phyloP scores from a whole-genome alignment of 345 rosid genomes.

The Bruguiera gymnorhiza region DNA sequence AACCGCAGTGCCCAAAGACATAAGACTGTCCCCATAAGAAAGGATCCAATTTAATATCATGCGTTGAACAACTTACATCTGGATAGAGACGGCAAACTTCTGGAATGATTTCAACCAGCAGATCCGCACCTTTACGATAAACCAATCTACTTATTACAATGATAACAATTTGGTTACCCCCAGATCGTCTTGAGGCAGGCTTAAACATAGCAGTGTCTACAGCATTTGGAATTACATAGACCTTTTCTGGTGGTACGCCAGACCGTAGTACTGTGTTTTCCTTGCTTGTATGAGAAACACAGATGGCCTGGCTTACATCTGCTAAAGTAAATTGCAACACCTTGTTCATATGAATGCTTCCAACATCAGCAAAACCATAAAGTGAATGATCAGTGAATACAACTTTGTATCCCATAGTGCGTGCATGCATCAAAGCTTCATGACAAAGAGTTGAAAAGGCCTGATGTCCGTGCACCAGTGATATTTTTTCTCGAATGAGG shows the following conservation, averaged over 20 bases:
- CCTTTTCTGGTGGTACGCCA: slow-evolving; percentile 83
- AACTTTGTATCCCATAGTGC: slow-evolving; percentile 84
- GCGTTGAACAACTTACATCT: slow-evolving; percentile 49
- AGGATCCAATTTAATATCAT: too few relatives aligned
- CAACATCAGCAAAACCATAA: slow-evolving; percentile 92
- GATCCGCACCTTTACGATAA: slow-evolving; percentile 93
- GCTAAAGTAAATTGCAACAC: slow-evolving; percentile 91
- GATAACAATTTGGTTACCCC: slow-evolving; percentile 59
- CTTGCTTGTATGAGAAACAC: slow-evolving; percentile 96
- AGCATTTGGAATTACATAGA: slow-evolving; percentile 90
- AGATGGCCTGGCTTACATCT: slow-evolving; percentile 89
- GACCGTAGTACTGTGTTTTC: slow-evolving; percentile 97
- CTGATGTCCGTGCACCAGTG: slow-evolving; percentile 91
- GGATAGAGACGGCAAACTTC: slow-evolving; percentile 72
- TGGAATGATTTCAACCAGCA: slow-evolving; percentile 94
- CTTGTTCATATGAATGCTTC: slow-evolving; percentile 97
- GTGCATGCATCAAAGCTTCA: slow-evolving; percentile 90
- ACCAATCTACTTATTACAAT: slow-evolving; percentile 94
- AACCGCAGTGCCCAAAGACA: not conserved
- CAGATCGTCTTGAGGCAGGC: slow-evolving; percentile 58
- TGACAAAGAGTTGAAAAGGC: slow-evolving; percentile 98
- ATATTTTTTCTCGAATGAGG: slow-evolving; percentile 71
- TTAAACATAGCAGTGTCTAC: slow-evolving; percentile 97
- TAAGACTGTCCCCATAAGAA: too few relatives aligned
- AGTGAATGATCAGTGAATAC: slow-evolving; percentile 93